Conservation (phyloP, 2,329 filamentous ascomycete genomes). For the Neonectria ditissima region DNA sequence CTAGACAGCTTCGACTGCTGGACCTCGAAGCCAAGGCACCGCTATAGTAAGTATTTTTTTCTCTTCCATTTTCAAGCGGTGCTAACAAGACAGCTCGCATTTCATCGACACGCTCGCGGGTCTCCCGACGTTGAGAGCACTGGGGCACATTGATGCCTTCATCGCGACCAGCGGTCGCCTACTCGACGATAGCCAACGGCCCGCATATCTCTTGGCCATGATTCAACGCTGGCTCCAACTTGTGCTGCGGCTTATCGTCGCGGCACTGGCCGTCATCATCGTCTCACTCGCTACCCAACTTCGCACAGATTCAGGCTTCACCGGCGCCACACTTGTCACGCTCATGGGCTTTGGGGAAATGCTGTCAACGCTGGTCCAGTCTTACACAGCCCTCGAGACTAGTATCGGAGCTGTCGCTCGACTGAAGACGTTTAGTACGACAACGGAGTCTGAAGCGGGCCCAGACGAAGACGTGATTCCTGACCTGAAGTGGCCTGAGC, state of each 20-base stretch:
- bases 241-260: constrained; percentile 62
- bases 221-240: constrained; percentile 70
- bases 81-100: constrained; percentile 46
- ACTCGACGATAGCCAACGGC: constrained; percentile 66
- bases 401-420: constrained; percentile 47
- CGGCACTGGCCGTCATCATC: constrained; percentile 59
- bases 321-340: constrained; percentile 54
- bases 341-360: constrained; percentile 50
- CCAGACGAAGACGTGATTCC: not conserved
- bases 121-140: constrained; percentile 65
- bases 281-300: constrained; percentile 60
- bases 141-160: constrained; percentile 57
- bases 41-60: constrained; percentile 55
- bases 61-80: too few relatives aligned
- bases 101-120: constrained; percentile 68
- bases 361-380: constrained; percentile 43
- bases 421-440: constrained; percentile 22
- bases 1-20: constrained; percentile 67
- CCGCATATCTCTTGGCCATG: constrained; percentile 67
- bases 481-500: constrained; percentile 16
- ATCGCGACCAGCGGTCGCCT: constrained; percentile 59
- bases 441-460: constrained; percentile 7
- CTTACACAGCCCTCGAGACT: constrained; percentile 50
- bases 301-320: constrained; percentile 51
- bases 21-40: constrained; percentile 70